Conservation (phyloP, 345 rosid genomes). For the Salix arbutifolia region DNA sequence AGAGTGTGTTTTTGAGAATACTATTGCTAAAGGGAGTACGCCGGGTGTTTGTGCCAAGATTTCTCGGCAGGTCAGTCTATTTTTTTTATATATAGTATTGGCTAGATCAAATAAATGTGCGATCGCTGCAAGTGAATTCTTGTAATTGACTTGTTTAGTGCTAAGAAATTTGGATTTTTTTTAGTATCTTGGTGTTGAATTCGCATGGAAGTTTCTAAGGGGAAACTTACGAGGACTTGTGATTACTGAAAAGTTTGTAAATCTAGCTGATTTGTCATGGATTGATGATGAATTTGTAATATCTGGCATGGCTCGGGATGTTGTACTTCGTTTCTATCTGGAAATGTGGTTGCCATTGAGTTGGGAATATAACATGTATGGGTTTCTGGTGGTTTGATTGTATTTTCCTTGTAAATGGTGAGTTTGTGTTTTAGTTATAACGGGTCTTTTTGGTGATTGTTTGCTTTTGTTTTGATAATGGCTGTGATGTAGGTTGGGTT, state of each 20-base stretch:
- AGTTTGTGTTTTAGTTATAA: background rate
- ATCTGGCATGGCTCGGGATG: background rate
- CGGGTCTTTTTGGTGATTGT: background rate
- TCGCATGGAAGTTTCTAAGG: background rate
- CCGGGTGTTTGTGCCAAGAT: slow-evolving; percentile 96
- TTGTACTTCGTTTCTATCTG: background rate
- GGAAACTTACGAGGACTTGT: background rate
- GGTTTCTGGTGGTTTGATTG: background rate
- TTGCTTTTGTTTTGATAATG: background rate
- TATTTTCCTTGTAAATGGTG: background rate
- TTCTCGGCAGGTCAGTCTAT: slow-evolving; percentile 68
- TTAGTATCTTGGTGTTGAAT: background rate
- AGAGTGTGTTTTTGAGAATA: slow-evolving; percentile 93
- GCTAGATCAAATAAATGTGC: background rate
- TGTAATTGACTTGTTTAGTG: background rate
- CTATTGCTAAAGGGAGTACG: slow-evolving; percentile 92
- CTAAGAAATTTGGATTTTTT: background rate
- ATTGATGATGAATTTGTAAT: background rate
- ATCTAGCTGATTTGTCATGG: background rate
- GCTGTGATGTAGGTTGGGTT: slow-evolving; percentile 62
- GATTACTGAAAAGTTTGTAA: background rate
- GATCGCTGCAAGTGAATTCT: background rate
- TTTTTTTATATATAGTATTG: background rate
- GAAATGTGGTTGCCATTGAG: background rate
- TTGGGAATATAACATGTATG: background rate